Percentiles rank a stretch among this genome's conserved stretches.
Conservation (phyloP, 148 eudicot species). For the Nepenthes gracilis region DNA sequence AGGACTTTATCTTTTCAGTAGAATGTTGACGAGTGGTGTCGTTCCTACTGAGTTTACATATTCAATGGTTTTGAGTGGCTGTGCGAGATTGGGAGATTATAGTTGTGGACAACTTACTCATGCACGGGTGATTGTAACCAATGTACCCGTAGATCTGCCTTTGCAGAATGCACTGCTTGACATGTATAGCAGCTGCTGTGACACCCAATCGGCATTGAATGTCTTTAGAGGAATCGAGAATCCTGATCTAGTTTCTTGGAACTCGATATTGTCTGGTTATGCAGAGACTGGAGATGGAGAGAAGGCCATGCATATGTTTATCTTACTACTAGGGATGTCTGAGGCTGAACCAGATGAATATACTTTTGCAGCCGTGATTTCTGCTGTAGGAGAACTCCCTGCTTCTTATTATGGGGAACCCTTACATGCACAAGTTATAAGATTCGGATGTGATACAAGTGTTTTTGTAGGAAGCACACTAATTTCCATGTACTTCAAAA, state of each 20-base stretch:
- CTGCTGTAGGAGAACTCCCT: conserved; percentile 33
- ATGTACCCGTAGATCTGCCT: conserved; percentile 47
- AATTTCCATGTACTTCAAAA: conserved; percentile 62
- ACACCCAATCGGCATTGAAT: conserved; percentile 28
- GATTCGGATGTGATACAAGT: conserved; percentile 43
- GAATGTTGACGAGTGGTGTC: conserved; percentile 34
- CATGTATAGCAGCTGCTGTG: conserved; percentile 72
- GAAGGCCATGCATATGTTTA: conserved; percentile 46
- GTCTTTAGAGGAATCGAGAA: conserved; percentile 42
- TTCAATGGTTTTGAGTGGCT: conserved; percentile 64
- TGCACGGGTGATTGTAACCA: conserved; percentile 38
- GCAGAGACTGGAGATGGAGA: conserved; percentile 52
- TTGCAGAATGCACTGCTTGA: conserved; percentile 72
- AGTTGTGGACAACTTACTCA: conserved; percentile 44
- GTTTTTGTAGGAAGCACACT: conserved; percentile 53
- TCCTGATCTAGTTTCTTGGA: conserved; percentile 78
- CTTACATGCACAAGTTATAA: conserved; percentile 51
- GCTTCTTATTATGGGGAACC: conserved; percentile 44
- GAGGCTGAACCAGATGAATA: conserved; percentile 59
- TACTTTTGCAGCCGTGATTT: conserved; percentile 60
- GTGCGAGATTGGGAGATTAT: conserved; percentile 36
- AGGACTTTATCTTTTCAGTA: conserved; percentile 34
- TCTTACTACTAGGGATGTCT: conserved; percentile 22
- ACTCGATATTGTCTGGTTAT: conserved; percentile 73
- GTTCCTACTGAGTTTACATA: conserved; percentile 56